Conservation (phyloP, 768 basidiomycete species). For the Lepiota venenata region DNA sequence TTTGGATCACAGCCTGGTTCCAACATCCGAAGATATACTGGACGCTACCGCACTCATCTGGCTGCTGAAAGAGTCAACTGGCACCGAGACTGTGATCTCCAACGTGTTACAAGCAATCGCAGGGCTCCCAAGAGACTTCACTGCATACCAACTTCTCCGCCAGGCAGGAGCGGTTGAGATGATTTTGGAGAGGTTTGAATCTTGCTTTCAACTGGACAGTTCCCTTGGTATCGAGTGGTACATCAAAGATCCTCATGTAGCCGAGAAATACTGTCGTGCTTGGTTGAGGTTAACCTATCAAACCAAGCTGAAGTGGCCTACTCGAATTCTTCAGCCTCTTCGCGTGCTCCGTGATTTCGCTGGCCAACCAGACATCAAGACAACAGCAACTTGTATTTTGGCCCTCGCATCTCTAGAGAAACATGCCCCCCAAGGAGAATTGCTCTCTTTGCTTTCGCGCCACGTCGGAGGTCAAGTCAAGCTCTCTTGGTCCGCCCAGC, state of each 20-base stretch:
- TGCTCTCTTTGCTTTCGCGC: constrained; percentile 29
- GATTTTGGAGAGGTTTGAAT: constrained; percentile 31
- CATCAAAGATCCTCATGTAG: constrained; percentile 28
- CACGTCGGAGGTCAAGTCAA: constrained; percentile 27
- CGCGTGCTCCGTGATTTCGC: constrained; percentile 27
- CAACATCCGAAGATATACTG: constrained; percentile 25
- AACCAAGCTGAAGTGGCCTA: constrained; percentile 31
- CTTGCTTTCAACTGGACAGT: constrained; percentile 36
- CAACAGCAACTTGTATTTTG: constrained; percentile 33
- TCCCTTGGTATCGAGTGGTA: constrained; percentile 35
- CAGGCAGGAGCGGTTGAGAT: constrained; percentile 29
- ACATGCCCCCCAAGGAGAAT: constrained; percentile 30
- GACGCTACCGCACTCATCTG: constrained; percentile 36
- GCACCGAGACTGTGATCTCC: constrained; percentile 22
- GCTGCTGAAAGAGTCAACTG: constrained; percentile 34
- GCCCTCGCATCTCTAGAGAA: constrained; percentile 33
- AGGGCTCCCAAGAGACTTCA: constrained; percentile 34
- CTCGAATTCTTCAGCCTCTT: constrained; percentile 30
- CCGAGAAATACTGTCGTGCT: constrained; percentile 35
- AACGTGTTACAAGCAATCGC: constrained; percentile 33
- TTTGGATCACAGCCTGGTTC: neutral
- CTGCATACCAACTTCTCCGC: constrained; percentile 33
- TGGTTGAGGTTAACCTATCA: constrained; percentile 38
- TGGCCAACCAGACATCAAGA: constrained; percentile 26
- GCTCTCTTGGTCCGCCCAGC: constrained; percentile 28